These are phyloP conservation scores for Citrus glauca DNA, from an alignment of 345 rosid species.

Conservation along the genomic window DNA sequence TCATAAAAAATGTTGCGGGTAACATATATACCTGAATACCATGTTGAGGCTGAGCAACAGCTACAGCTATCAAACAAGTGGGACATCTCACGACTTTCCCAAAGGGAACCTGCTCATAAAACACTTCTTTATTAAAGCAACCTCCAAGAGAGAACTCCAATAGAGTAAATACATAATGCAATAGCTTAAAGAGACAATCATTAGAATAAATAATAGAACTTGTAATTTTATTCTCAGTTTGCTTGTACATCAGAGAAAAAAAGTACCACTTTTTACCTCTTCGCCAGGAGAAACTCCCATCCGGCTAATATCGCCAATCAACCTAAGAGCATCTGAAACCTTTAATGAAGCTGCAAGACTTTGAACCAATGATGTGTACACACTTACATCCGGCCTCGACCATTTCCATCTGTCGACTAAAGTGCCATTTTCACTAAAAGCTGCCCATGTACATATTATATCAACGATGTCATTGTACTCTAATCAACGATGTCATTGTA, in stretches of 20 bases:
- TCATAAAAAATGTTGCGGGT: not conserved
- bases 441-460: conserved; percentile 24
- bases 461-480: not conserved
- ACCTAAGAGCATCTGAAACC: conserved; percentile 77
- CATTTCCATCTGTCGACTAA: conserved; percentile 71
- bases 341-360: conserved; percentile 73
- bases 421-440: conserved; percentile 48
- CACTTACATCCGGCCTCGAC: conserved; percentile 78
- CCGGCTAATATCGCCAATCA: conserved; percentile 69
- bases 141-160: not conserved
- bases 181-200: not conserved
- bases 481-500: not conserved
- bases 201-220: not conserved
- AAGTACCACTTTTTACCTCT: conserved; percentile 39
- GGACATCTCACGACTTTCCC: conserved; percentile 96
- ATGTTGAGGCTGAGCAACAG: conserved; percentile 84
- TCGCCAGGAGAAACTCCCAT: conserved; percentile 82
- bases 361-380: conserved; percentile 56
- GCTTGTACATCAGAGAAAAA: not conserved
- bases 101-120: conserved; percentile 64
- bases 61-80: conserved; percentile 70
- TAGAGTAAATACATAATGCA: not conserved
- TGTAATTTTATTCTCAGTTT: not conserved
- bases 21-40: conserved; percentile 67
- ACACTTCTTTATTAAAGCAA: not conserved